Evolutionary conservation across 2,329 filamentous ascomycete genomes (phyloP).

Genomic region (Hypoxylon sp.): DNA sequence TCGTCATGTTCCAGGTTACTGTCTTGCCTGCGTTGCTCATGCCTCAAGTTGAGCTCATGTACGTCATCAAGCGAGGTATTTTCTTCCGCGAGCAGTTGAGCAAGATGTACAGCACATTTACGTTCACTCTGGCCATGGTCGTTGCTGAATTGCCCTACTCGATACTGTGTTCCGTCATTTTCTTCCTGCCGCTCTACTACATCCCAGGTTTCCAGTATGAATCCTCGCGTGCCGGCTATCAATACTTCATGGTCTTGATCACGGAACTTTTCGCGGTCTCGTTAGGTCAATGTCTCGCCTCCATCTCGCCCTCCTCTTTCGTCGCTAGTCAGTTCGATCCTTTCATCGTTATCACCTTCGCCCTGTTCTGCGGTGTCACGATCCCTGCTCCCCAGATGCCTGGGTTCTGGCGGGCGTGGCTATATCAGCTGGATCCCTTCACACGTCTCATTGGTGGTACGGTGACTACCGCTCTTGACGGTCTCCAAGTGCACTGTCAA

Average conservation of each 20-base stretch:
- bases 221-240: slow-evolving; percentile 80
- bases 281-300: slow-evolving; percentile 81
- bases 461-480: slow-evolving; percentile 82
- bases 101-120: slow-evolving; percentile 87
- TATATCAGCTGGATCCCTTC: slow-evolving; percentile 87
- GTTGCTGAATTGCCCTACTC: slow-evolving; percentile 88
- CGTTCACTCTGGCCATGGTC: slow-evolving; percentile 84
- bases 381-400: slow-evolving; percentile 85
- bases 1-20: slow-evolving; percentile 91
- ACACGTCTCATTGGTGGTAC: slow-evolving; percentile 86
- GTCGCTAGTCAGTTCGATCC: slow-evolving; percentile 86
- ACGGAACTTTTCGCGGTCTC: slow-evolving; percentile 89
- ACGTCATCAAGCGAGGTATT: slow-evolving; percentile 82
- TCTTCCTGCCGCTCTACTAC: slow-evolving; percentile 89
- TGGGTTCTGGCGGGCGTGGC: slow-evolving; percentile 82
- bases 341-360: slow-evolving; percentile 85
- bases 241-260: slow-evolving; percentile 87
- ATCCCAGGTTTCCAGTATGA: slow-evolving; percentile 80
- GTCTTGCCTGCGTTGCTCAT: slow-evolving; percentile 88
- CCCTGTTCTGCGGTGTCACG: slow-evolving; percentile 89
- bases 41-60: slow-evolving; percentile 87
- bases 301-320: slow-evolving; percentile 83
- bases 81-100: slow-evolving; percentile 89
- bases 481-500: slow-evolving; percentile 72
- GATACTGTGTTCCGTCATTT: slow-evolving; percentile 82